Percentiles rank a stretch among this genome's conserved stretches.
Evolutionary conservation across 1,284 basidiomycete species (phyloP).

Genomic region (Chalciporus sp.): DNA sequence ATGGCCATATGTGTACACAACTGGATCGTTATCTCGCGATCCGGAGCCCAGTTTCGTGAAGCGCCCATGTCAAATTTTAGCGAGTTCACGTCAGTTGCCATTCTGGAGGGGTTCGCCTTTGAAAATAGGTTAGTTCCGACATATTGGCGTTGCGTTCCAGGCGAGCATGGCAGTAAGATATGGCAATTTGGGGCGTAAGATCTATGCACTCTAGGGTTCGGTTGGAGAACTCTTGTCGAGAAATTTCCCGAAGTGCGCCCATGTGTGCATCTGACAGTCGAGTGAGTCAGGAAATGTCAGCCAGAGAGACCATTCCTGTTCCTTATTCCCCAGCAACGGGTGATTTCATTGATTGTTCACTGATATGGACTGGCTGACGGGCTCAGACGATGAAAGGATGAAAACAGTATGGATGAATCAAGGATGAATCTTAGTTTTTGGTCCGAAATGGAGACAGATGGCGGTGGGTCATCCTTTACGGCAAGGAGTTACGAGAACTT

Average conservation of each 20-base stretch:
- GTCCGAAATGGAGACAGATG: conserved; percentile 28
- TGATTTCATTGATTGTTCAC: conserved; percentile 31
- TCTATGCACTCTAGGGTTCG: not conserved
- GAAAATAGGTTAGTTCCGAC: conserved; percentile 6
- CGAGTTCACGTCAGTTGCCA: conserved; percentile 28
- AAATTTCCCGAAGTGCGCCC: conserved; percentile 6
- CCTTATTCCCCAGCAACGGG: conserved; percentile 11
- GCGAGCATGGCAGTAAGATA: not conserved
- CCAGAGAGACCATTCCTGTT: not conserved
- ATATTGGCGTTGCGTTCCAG: conserved; percentile 12
- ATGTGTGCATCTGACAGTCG: not conserved
- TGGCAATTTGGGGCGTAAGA: conserved; percentile 9
- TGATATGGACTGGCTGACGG: conserved; percentile 19
- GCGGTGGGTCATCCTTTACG: conserved; percentile 32
- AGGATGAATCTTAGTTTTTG: conserved; percentile 12
- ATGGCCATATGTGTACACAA: not conserved
- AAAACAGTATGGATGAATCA: not conserved
- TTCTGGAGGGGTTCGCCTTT: conserved; percentile 10
- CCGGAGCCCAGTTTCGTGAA: conserved; percentile 15
- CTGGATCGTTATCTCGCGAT: conserved; percentile 36
- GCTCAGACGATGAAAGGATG: conserved; percentile 22
- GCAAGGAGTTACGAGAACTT: conserved; percentile 27
- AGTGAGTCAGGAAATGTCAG: no score
- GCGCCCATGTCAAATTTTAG: conserved; percentile 17
- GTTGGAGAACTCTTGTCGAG: conserved; percentile 3